Conservation (phyloP, 2,329 filamentous ascomycete species). For the Pleochaeta shiraiana region DNA sequence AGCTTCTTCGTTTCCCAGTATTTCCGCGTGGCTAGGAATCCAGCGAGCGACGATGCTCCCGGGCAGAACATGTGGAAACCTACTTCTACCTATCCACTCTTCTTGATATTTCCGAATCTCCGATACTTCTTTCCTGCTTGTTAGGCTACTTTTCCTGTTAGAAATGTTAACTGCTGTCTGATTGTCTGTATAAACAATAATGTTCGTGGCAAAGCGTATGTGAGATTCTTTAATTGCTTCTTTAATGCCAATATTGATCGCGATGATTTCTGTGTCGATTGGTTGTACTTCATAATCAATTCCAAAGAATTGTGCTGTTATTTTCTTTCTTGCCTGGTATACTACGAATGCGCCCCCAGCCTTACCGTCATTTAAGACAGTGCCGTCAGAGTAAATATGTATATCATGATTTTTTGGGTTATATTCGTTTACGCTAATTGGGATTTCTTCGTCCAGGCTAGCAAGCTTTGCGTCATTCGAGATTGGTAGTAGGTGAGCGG, state of each 20-base stretch:
- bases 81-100: background rate
- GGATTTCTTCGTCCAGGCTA: background rate
- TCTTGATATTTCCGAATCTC: background rate
- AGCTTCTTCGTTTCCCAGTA: background rate
- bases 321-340: background rate
- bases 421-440: background rate
- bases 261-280: background rate
- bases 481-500: background rate
- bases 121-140: background rate
- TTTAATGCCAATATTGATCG: background rate
- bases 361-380: background rate
- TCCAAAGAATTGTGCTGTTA: background rate
- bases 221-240: background rate
- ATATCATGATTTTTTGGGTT: background rate
- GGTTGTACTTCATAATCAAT: background rate
- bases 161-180: background rate
- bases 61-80: background rate
- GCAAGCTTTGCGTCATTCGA: background rate
- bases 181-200: background rate
- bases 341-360: background rate
- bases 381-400: background rate
- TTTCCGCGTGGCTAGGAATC: background rate
- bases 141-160: background rate
- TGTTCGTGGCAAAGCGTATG: background rate
- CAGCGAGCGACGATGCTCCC: background rate